Evolutionary conservation across 345 rosid species (phyloP), one percentile per base, ranked within the genome.

Genomic region (Microcos paniculata): DNA sequence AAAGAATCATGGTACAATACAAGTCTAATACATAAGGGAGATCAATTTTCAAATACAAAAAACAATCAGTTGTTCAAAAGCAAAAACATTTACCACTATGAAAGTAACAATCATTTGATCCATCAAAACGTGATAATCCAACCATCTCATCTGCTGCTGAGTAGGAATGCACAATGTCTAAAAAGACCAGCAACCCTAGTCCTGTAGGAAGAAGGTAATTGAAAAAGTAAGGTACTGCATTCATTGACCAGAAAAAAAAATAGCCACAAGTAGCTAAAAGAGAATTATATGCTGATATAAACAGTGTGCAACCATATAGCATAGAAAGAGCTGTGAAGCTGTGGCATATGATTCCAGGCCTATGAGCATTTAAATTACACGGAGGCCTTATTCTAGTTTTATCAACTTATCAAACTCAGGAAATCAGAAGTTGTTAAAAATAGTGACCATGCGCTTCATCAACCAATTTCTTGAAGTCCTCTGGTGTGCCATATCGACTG

Each of bases 141-240:
- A 89, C 93, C 99, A 95, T 91, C 82, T 95, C 96, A 88, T 95
- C 97, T 63, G 99, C 91, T 74, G 99, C 96, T 35, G 99, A 88
- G 86, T 95, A 93, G 33, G 98, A 93, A 85, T 95, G 99, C 72
- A 95, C 97, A 31, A 95, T 88, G 78, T 95, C 99, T 79, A 95
- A 74, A 83, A 95, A 83, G 75, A 95, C 98, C 69, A 95, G 84
- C 71, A 95, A 82, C 80, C 98, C 97, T 26, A 89, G 77, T 66
- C 99, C 99, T 95, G 89, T 21, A 61, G 63, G 31, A 69, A 62
- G 70, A 72, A 40, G 57, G 71, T 19, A 19, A 71, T 40, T 46
- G 49, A 70, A 26, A 71, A 35, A 28, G 58, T 26, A 71, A 43
- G 35, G 53, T n/a, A 43, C 6, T 67, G 71, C 6, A 40, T 55